These are phyloP conservation scores for Tulasnella sp. DNA, from an alignment of 768 basidiomycete genomes.

Conservation along the genomic window DNA sequence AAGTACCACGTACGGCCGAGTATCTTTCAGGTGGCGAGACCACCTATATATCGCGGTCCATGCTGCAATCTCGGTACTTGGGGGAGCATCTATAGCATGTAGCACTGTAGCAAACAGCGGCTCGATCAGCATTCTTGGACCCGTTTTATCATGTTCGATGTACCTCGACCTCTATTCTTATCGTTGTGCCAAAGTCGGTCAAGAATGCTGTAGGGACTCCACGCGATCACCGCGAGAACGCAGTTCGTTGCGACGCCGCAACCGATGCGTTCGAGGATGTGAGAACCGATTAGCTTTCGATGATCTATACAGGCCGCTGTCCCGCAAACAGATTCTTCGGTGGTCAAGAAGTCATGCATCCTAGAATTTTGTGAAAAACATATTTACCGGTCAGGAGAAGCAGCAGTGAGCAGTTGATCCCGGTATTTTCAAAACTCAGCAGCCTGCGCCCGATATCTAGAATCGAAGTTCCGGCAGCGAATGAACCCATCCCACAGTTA, in stretches of 20 bases:
- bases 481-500: too few relatives aligned
- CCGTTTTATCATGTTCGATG: conserved; percentile 42
- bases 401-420: conserved; percentile 43
- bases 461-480: too few relatives aligned
- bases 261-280: too few relatives aligned
- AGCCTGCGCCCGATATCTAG: too few relatives aligned
- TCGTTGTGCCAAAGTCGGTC: conserved; percentile 49
- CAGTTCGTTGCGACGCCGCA: too few relatives aligned
- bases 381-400: conserved; percentile 78
- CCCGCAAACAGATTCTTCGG: not conserved
- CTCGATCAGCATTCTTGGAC: conserved; percentile 51
- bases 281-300: not conserved
- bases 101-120: conserved; percentile 21
- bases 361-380: conserved; percentile 78
- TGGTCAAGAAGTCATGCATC: conserved; percentile 43
- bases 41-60: too few relatives aligned
- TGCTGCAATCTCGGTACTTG: too few relatives aligned
- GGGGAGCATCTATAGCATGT: not conserved
- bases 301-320: not conserved
- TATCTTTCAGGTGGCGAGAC: too few relatives aligned
- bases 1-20: not conserved
- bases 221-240: conserved; percentile 68
- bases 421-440: too few relatives aligned
- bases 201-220: conserved; percentile 73
- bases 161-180: conserved; percentile 68